Percentiles rank a stretch among this genome's conserved stretches.
phyloP scores from a whole-genome alignment of 306 rosid genomes.

The Acacia crassicarpa region DNA sequence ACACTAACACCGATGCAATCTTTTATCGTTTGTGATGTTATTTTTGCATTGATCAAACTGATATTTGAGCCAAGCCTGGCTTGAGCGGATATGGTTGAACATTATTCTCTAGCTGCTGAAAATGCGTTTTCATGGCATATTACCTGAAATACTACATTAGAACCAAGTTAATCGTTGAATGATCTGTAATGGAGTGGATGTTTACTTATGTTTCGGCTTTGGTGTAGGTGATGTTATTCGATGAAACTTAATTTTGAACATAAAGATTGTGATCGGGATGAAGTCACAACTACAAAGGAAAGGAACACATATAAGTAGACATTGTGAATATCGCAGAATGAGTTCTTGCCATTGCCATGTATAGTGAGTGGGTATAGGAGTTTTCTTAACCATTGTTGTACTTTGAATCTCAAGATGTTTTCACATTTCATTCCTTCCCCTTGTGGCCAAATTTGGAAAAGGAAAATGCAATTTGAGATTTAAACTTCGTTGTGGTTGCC shows the following conservation, averaged over 20 bases:
- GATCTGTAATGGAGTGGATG: not conserved
- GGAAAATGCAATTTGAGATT: slow-evolving; percentile 35
- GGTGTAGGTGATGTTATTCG: slow-evolving; percentile 79
- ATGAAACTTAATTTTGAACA: slow-evolving; percentile 66
- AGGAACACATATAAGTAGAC: slow-evolving; percentile 35
- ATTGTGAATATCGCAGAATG: slow-evolving; percentile 61
- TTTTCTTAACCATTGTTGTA: slow-evolving; percentile 38
- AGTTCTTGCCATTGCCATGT: slow-evolving; percentile 47
- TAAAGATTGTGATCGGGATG: slow-evolving; percentile 51
- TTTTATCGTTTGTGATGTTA: not conserved
- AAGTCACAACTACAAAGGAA: slow-evolving; percentile 53
- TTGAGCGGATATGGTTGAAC: not conserved
- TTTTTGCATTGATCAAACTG: not conserved
- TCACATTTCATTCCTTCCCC: not conserved
- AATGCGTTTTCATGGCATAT: not conserved
- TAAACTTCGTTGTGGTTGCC: slow-evolving; percentile 30
- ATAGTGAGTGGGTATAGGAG: slow-evolving; percentile 49
- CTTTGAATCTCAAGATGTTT: slow-evolving; percentile 37
- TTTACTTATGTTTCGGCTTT: slow-evolving; percentile 13
- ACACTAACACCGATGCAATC: not conserved
- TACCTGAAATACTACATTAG: slow-evolving; percentile 4
- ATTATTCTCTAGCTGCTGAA: not conserved
- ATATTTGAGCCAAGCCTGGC: not conserved
- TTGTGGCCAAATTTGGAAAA: slow-evolving; percentile 26
- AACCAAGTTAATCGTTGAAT: slow-evolving; percentile 1